Evolutionary conservation across 371 early-diverging fungal species (phyloP), one percentile per base, ranked within the genome.

Genomic region (Syncephalastrum sp.): DNA sequence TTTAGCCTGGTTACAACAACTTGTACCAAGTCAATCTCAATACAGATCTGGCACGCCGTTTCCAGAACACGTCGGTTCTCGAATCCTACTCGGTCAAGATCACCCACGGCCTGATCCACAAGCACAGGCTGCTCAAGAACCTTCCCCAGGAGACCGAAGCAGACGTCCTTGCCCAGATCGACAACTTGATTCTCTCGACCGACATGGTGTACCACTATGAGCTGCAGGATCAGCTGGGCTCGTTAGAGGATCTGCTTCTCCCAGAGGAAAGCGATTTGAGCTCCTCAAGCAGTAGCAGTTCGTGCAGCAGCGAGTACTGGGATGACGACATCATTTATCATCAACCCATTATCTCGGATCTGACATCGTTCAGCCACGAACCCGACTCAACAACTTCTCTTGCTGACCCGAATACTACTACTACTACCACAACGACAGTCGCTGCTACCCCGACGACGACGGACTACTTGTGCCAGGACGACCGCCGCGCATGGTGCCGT

Each of bases 1-100:
- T 43, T 47, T 75, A 88, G 88, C 92, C 93, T 16, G 94, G 94
- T n/a, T 72, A 85, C 57, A 92, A 92, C 77, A 93, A 93, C 62
- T 66, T 87, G 38, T 93, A 82, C 60, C 88, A 93, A 69, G 82
- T 88, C 59, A 90, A 92, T 61, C 86, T 90, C 47, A 74, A 85
- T 54, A 90, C 91, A 1, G 79, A 83, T 6, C 65, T 90, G 14
- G 87, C 89, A 3, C 60, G 64, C 42, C 57, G 64, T 46, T 89
- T 87, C 66, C 80, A 85, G 52, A 81, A 88, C 57, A 70, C 74
- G 24, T 90, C 93, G 6, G 87, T 90, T 12, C 79, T 93, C 17
- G 94, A 93, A 69, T 82, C 83, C 53, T 83, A 89, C 62, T 91
- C 91, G 21, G 83, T 85, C 62, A 84, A 81, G 12, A 79, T 89